Evolutionary conservation across 2,329 filamentous ascomycete genomes (phyloP), one percentile per base, ranked within the genome.

Genomic region (Paradendryphiella salina): DNA sequence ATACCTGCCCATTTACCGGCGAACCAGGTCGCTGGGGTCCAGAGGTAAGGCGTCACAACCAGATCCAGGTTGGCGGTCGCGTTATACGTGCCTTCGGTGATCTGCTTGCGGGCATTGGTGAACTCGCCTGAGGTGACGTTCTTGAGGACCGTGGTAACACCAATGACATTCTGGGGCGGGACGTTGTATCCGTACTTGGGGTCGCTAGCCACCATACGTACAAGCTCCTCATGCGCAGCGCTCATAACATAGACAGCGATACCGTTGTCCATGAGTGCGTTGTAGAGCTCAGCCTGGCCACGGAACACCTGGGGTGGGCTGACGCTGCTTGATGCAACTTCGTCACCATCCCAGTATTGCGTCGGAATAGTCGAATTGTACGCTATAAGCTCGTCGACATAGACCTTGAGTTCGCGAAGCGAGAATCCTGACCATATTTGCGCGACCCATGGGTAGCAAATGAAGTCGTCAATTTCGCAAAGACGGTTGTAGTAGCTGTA

Each of bases 151-250:
- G 61, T 69, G 5, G 65, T 63, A 5, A 69, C 66, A 3, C 66
- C 66, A 15, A 69, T 64, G n/a, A 69, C 66, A 33, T 67, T 67
- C 40, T 66, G 38, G 0, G 66, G 62, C 6, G 61, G 62, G 0
- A 69, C 60, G 14, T 69, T 69, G 55, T 67, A 69, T 15, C 66
- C 66, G 32, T 69, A 69, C 29, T 67, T 67, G 1, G 65, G 65
- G 35, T 69, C 66, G 46, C 61, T 65, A 32, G 65, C 66, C 7
- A 69, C 63, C 59, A 69, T 65, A 10, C 66, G 63, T 7, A 69
- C 66, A n/a, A 69, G 61, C 40, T 69, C 66, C 41, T 69, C 66
- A 31, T 67, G 60, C 13, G 66, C 57, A 6, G 66, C 66, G 36
- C 61, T 65, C 34, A 69, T 64, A 8, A 69, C 63, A 20, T 66